Conservation (phyloP, 2,329 filamentous ascomycete genomes). For the Magnaporthiopsis rhizophila region DNA sequence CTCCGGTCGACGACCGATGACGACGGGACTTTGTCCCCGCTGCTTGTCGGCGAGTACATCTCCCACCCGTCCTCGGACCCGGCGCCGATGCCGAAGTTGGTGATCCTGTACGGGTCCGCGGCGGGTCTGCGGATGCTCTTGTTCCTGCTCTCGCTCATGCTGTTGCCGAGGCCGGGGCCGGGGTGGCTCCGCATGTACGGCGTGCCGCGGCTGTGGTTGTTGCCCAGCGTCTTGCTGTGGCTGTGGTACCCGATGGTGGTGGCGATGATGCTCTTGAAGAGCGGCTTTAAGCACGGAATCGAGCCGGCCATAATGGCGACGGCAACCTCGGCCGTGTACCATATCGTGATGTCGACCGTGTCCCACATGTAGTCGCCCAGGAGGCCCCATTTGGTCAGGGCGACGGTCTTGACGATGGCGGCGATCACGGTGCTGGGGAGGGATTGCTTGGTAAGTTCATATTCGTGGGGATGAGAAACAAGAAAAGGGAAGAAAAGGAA, state of each 20-base stretch:
- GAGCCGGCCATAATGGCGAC: slow-evolving; percentile 29
- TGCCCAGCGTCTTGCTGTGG: neutral
- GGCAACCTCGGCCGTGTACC: slow-evolving; percentile 29
- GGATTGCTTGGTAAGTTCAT: slow-evolving; percentile 21
- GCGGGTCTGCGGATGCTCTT: neutral
- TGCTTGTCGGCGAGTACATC: neutral
- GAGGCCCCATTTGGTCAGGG: slow-evolving; percentile 3
- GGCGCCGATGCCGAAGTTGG: neutral
- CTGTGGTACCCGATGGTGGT: slow-evolving; percentile 2
- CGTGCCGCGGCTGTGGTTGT: slow-evolving; percentile 1
- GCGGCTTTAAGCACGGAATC: slow-evolving; percentile 19
- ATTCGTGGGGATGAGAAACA: slow-evolving; percentile 22
- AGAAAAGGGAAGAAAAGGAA: neutral
- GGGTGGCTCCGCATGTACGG: neutral
- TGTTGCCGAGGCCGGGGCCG: too few relatives aligned
- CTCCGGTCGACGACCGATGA: too few relatives aligned
- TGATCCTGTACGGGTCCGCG: neutral
- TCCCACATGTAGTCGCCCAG: slow-evolving; percentile 23
- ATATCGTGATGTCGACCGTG: slow-evolving; percentile 27
- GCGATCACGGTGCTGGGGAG: slow-evolving; percentile 10
- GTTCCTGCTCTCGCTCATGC: neutral
- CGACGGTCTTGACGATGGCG: slow-evolving; percentile 1
- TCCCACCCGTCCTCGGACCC: neutral
- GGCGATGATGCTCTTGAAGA: slow-evolving; percentile 12
- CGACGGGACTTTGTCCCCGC: neutral